These are phyloP conservation scores for Fusarium incarnatum DNA, from an alignment of 2,329 filamentous ascomycete genomes.

Conservation along the genomic window DNA sequence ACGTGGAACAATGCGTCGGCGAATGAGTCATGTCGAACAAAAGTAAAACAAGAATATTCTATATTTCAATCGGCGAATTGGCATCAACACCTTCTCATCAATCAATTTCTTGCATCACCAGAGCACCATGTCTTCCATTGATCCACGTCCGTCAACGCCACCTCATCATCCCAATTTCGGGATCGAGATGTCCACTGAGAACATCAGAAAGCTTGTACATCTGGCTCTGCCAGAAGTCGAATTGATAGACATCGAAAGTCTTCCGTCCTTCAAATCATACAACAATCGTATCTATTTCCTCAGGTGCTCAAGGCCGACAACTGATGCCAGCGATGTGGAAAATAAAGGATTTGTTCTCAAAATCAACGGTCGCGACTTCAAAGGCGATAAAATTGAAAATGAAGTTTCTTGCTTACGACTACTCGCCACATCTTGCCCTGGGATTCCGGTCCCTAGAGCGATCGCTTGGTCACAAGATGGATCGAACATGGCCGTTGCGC, in stretches of 20 bases:
- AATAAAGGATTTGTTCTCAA: slow-evolving; percentile 3
- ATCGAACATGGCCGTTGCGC: background rate
- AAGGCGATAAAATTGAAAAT: slow-evolving; percentile 7
- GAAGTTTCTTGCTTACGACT: slow-evolving; percentile 16
- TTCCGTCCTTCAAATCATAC: background rate
- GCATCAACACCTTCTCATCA: background rate
- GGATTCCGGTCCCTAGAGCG: background rate
- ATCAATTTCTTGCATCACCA: background rate
- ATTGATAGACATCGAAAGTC: background rate
- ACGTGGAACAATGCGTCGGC: too few species aligned
- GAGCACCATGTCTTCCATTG: background rate
- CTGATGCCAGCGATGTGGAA: background rate
- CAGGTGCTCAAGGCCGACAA: rapidly evolving
- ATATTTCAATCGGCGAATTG: background rate
- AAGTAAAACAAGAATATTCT: too few species aligned
- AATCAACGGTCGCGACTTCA: slow-evolving; percentile 19
- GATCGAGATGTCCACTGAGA: background rate
- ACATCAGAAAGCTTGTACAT: background rate
- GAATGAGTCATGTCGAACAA: too few species aligned
- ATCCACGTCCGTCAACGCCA: background rate
- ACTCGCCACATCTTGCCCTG: background rate
- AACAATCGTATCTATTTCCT: slow-evolving; percentile 27
- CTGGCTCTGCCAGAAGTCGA: background rate
- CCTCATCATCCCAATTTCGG: slow-evolving; percentile 5
- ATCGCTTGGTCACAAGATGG: slow-evolving; percentile 25